Conservation (phyloP, 2,329 filamentous ascomycete species). For the Nemania bipapillata region DNA sequence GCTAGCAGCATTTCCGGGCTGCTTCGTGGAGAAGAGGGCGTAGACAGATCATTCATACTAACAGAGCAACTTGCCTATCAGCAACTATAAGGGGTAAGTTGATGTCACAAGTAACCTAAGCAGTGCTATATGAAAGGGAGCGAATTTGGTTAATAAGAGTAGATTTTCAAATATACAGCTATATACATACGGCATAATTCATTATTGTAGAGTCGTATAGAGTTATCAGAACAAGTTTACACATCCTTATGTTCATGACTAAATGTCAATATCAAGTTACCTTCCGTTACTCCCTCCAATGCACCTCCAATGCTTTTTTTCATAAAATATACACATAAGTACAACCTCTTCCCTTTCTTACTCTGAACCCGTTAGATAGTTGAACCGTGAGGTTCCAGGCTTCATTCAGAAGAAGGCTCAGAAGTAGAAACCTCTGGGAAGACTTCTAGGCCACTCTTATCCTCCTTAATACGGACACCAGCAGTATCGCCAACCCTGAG, state of each 20-base stretch:
- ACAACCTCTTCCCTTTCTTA: not conserved
- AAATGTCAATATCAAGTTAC: not conserved
- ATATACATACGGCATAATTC: constrained; percentile 18
- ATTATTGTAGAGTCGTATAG: not conserved
- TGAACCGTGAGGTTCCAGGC: constrained; percentile 3
- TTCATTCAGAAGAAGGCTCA: not conserved
- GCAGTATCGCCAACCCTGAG: constrained; percentile 80
- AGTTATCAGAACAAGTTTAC: not conserved
- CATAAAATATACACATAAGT: not conserved
- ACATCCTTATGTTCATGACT: not conserved
- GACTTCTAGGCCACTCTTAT: constrained; percentile 68
- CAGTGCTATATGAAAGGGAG: too few species aligned
- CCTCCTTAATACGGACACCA: constrained; percentile 73
- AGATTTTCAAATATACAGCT: not conserved
- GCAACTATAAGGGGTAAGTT: too few species aligned
- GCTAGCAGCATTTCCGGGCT: too few species aligned
- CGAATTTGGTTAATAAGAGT: constrained; percentile 2
- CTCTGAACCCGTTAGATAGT: not conserved
- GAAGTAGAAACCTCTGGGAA: constrained; percentile 28
- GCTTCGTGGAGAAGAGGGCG: too few species aligned
- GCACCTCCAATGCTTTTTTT: constrained; percentile 28
- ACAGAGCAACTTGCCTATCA: too few species aligned
- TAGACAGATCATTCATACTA: too few species aligned
- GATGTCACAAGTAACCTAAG: too few species aligned
- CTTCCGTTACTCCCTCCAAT: constrained; percentile 2